Percentiles rank a stretch among this genome's conserved stretches.
phyloP scores from a whole-genome alignment of 805 yeast species.

The Danielozyma ontarioensis region DNA sequence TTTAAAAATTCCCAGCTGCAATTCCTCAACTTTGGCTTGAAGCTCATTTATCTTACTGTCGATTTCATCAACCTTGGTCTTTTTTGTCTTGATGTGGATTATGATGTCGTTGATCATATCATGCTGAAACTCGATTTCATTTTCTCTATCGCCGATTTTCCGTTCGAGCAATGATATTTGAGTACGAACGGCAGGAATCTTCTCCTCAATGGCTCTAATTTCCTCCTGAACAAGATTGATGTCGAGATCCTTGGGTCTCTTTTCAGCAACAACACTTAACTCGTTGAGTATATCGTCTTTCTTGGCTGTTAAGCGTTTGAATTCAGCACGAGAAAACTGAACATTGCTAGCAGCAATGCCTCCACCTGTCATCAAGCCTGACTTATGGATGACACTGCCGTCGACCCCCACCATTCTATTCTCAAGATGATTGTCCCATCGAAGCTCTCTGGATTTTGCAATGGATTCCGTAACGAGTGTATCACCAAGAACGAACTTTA shows the following conservation, averaged over 20 bases:
- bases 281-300: conserved; percentile 50
- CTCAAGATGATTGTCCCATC: conserved; percentile 53
- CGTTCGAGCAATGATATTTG: conserved; percentile 41
- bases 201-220: conserved; percentile 38
- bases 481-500: conserved; percentile 74
- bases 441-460: conserved; percentile 61
- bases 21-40: conserved; percentile 10
- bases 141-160: conserved; percentile 37
- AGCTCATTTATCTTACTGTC: conserved; percentile 14
- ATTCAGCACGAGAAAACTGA: conserved; percentile 73
- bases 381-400: conserved; percentile 78
- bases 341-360: conserved; percentile 30
- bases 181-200: conserved; percentile 40
- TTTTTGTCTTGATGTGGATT: conserved; percentile 11
- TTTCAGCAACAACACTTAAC: conserved; percentile 42
- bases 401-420: conserved; percentile 74
- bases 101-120: conserved; percentile 16
- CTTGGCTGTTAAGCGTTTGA: conserved; percentile 44
- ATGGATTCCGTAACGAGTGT: conserved; percentile 73
- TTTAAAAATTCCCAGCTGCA: conserved; percentile 44
- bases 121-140: conserved; percentile 50
- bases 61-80: conserved; percentile 7
- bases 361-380: conserved; percentile 95
- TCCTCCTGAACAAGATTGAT: conserved; percentile 57
- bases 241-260: conserved; percentile 48